Evolutionary conservation across 192 early-diverging fungal species (phyloP).

Genomic region (Podila verticillata): DNA sequence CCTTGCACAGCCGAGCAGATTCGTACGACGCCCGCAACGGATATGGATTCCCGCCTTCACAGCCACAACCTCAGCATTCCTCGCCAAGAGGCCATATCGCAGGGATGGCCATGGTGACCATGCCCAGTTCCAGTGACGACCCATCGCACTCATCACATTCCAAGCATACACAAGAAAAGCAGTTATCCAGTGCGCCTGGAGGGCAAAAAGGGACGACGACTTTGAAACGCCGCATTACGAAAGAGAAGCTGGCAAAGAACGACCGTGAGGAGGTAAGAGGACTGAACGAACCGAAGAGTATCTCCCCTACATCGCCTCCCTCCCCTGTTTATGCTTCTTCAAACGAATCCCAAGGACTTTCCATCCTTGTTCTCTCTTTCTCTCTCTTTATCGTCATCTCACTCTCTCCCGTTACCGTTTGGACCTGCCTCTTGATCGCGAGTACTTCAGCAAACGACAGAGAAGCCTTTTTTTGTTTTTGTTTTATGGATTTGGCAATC

Average conservation of each 20-base stretch:
- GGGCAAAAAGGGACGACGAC: neutral
- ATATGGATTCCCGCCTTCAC: neutral
- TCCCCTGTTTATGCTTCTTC: neutral
- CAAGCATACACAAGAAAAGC: neutral
- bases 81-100: neutral
- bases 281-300: neutral
- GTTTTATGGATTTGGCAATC: too few species aligned
- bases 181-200: neutral
- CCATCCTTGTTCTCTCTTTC: neutral
- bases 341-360: neutral
- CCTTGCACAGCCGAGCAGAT: neutral
- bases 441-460: too few species aligned
- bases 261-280: slow-evolving; percentile 45
- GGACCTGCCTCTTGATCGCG: neutral
- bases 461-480: too few species aligned
- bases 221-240: slow-evolving; percentile 10
- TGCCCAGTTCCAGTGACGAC: neutral
- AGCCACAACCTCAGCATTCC: neutral
- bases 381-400: neutral
- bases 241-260: slow-evolving; percentile 17
- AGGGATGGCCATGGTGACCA: neutral
- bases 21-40: neutral
- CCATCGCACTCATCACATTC: neutral
- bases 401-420: neutral
- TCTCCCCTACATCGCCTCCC: neutral